Evolutionary conservation across 805 yeast species (phyloP).

Genomic region (Saturnispora ahearnii): DNA sequence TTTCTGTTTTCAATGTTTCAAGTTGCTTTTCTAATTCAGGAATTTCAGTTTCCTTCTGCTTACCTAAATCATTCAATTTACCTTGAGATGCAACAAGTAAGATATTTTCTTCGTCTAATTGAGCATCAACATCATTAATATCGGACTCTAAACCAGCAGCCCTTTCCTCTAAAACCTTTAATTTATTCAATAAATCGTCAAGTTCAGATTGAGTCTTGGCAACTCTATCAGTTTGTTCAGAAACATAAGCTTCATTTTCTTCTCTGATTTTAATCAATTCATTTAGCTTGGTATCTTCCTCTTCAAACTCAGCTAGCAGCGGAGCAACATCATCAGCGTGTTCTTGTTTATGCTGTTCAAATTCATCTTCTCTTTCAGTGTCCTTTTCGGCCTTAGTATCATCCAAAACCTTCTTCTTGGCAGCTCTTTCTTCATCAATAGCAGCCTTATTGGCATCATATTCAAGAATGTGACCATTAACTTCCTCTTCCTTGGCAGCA

Average conservation of each 20-base stretch:
- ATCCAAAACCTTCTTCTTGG: conserved; percentile 35
- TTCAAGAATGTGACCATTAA: conserved; percentile 29
- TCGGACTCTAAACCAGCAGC: conserved; percentile 33
- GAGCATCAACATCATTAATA: conserved; percentile 13
- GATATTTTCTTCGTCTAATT: conserved; percentile 23
- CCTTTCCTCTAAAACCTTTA: conserved; percentile 34
- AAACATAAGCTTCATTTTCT: conserved; percentile 35
- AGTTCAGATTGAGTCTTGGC: conserved; percentile 35
- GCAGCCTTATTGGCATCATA: conserved; percentile 34
- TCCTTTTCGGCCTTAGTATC: conserved; percentile 36
- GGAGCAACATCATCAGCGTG: conserved; percentile 49
- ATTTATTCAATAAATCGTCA: conserved; percentile 35
- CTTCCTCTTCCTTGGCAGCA: conserved; percentile 37
- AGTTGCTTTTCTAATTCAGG: conserved; percentile 24
- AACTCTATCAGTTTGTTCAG: conserved; percentile 36
- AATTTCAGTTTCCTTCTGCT: conserved; percentile 18
- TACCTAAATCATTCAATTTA: conserved; percentile 4
- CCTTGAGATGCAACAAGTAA: conserved; percentile 22
- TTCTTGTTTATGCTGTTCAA: conserved; percentile 40
- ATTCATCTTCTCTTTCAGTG: conserved; percentile 37
- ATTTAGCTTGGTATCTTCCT: conserved; percentile 40
- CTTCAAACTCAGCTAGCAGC: conserved; percentile 40
- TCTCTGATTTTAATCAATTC: conserved; percentile 43
- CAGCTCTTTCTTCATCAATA: conserved; percentile 34
- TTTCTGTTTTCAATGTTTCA: conserved; percentile 33